Evolutionary conservation across 306 rosid genomes (phyloP), one percentile per base, ranked within the genome.

Genomic region (Cicer chorassanicum): DNA sequence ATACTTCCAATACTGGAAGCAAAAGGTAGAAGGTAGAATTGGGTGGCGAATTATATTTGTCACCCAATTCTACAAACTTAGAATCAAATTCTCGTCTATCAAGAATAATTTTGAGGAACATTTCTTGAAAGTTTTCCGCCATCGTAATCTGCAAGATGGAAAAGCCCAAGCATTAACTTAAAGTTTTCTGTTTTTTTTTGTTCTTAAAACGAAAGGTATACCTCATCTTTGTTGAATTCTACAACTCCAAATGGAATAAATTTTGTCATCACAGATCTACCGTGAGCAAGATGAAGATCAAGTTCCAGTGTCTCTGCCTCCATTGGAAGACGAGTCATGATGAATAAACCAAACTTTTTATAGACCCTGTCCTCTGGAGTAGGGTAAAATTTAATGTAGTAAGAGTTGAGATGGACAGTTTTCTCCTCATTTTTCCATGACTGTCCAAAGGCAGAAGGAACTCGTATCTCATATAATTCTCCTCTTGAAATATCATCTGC

Each of bases 41-140:
- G 77, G 59, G 45, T 63, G 62, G 36, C 36, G 36, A 29, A 29
- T 29, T 29, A 62, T 69, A 49, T 79, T 29, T 68, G 56, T 74
- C 79, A 53, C 80, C 89, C 89, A 94, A 77, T 57, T 85, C 80
- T 83, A 94, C 90, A 73, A 56, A 81, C 60, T 88, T 88, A 5
- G 86, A 71, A 81, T 80, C 73, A 76, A 91, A 94, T 78, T 91
- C 89, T 65, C 21, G 65, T 82, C 98, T 88, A 53, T 94, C 97
- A 70, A 94, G 94, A 67, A 88, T 84, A 84, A 91, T 70, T 87
- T 88, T 94, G 65, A 91, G 97, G 79, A 84, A 91, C 96, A 91
- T 91, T 84, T 91, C 95, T 83, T 94, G 98, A 84, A 94, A 91
- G n/a, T 78, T 76, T 75, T 90, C 86, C 19, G 98, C 96, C 84